A percentile compares a stretch with the other conserved stretches of the same genome.
Conservation (phyloP, 352 stramenopile species). For the Phytopythium sindhum region DNA sequence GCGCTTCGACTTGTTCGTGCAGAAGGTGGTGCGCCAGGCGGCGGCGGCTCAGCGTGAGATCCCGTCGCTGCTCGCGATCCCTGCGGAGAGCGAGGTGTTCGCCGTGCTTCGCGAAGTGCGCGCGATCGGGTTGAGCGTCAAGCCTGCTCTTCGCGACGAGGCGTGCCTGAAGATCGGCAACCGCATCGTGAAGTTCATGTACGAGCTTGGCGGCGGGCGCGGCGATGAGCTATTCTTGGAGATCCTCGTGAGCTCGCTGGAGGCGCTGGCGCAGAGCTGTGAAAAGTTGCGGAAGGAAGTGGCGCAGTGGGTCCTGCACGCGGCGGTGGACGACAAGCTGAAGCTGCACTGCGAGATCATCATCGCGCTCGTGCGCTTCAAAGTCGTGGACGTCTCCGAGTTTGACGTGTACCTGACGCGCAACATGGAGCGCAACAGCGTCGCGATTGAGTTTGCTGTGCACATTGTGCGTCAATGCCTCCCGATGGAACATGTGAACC, state of each 20-base stretch:
- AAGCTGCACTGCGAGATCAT: slow-evolving; percentile 96
- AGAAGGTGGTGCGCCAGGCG: slow-evolving; percentile 80
- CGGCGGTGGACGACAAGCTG: slow-evolving; percentile 92
- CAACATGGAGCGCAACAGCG: slow-evolving; percentile 93
- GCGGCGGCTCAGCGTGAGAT: slow-evolving; percentile 71
- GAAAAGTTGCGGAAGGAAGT: slow-evolving; percentile 94
- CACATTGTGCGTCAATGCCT: slow-evolving; percentile 92
- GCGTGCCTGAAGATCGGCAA: slow-evolving; percentile 95
- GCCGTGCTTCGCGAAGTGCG: slow-evolving; percentile 76
- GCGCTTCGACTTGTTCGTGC: slow-evolving; percentile 87
- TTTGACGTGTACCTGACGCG: slow-evolving; percentile 95
- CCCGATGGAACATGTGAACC: slow-evolving; percentile 91
- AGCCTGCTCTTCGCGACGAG: slow-evolving; percentile 82
- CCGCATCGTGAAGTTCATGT: slow-evolving; percentile 97
- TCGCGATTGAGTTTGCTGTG: slow-evolving; percentile 96
- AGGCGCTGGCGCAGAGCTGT: slow-evolving; percentile 90
- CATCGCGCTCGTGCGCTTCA: slow-evolving; percentile 92
- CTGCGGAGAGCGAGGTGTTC: slow-evolving; percentile 82
- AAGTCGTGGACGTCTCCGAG: slow-evolving; percentile 91
- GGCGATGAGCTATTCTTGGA: slow-evolving; percentile 94
- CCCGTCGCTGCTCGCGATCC: slow-evolving; percentile 64
- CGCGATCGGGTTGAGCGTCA: slow-evolving; percentile 68
- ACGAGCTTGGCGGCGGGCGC: slow-evolving; percentile 85
- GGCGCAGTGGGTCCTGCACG: slow-evolving; percentile 92
- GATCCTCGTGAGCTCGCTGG: slow-evolving; percentile 93